Evolutionary conservation across 2,329 filamentous ascomycete species (phyloP), one percentile per base, ranked within the genome.

Genomic region (Xylogone sp.): DNA sequence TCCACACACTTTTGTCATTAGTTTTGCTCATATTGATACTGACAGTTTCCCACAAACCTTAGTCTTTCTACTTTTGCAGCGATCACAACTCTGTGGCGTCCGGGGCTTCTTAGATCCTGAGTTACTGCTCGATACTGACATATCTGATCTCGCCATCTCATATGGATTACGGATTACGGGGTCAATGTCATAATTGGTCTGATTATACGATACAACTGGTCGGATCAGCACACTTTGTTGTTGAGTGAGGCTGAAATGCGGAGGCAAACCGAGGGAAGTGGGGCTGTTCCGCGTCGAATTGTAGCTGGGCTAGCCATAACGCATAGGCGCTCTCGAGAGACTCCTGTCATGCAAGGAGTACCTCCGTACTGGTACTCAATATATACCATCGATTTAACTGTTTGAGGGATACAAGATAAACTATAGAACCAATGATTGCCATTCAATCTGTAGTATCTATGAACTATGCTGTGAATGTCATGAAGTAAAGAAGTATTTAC

Each of bases 1-100:
- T 58, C 51, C 49, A 56, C 51, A 48, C 56, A 58, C 56, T 58
- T 47, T 21, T 20, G 13, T 19, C 20, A 20, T 51, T 21, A 51
- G 44, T 27, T 19, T 43, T 10, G n/a, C 8, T 39, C 34, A 39
- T 39, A 39, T 18, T 13, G 39, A 45, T 39, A 24, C 45, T 27
- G 27, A 5, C 49, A 34, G 20, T 2, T 29, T 31, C 29, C 2
- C 34, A 46, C 53, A 22, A 44, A 55, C 56, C 47, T 58, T 58
- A 5, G 56, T 58, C 45, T 58, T 56, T 45, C 51, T 48, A 20
- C 49, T 54, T 48, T 59, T 56, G 20, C 56, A 57, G 3, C 56
- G 49, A 47, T 56, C 55, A 49, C 55, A 59, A 44, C 51, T 57
- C 20, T 51, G 56, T 10, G 56, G 56, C 24, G 56, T 58, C 7